Evolutionary conservation across 148 eudicot genomes (phyloP), one percentile per base, ranked within the genome.

Genomic region (Rhododendron vialii): DNA sequence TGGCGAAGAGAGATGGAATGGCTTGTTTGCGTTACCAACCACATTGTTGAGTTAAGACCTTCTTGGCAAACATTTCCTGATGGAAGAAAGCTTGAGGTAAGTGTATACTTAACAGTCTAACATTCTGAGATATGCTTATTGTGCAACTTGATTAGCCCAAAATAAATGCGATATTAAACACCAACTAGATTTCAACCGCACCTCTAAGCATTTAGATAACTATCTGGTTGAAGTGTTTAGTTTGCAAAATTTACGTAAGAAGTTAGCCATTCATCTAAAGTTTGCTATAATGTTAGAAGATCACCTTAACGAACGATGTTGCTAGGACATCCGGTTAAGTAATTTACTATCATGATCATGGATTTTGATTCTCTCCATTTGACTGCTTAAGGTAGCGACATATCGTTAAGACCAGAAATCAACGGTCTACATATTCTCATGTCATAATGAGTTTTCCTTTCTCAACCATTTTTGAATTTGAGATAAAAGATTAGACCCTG

Each of bases 1-100:
- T 97, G 99, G 99, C 91, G 88, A 90, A 91, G 98, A 89, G 99
- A 97, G 87, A 94, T 97, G 93, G 98, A 95, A 84, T 97, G 96
- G 90, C 92, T 97, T 88, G 92, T 97, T 53, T 92, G 91, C 82
- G 98, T 95, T 79, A 91, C 98, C 86, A 94, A 97, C 89, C 98
- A 97, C 88, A 97, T 97, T 88, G 95, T 97, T 45, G 99, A 97
- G 91, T 82, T 97, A 55, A 92, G 85, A 81, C 99, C 99, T 51
- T 89, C 98, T 88, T 95, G 95, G 95, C 98, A 95, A 89, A 94
- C 94, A 50, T 92, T 95, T 85, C 93, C 98, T 81, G 95, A 95
- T 91, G 98, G 99, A n/a, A 93, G 86, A 69, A 95, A 92, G 89
- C 93, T 95, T 5, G 99, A 97, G 99, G 99, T 97, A 92, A 12